A percentile compares a stretch with the other conserved stretches of the same genome.
These are phyloP conservation scores for Populus tremula DNA, from an alignment of 345 rosid genomes.

Conservation along the genomic window DNA sequence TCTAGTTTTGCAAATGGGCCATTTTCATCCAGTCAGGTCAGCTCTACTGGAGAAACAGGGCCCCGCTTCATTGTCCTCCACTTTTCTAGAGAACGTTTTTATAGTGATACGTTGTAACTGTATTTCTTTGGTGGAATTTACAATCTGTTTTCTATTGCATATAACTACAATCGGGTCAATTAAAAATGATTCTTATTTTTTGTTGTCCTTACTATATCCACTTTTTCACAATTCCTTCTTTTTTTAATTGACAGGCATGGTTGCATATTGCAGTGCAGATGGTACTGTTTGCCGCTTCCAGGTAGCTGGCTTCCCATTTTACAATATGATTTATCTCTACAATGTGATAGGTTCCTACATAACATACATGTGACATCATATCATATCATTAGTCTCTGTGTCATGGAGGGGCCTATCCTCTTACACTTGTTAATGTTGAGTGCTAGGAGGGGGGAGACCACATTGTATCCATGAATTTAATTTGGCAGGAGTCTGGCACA, in stretches of 20 bases:
- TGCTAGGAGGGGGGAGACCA: not conserved
- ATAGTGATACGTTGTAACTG: not conserved
- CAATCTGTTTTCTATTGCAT: not conserved
- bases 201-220: not conserved
- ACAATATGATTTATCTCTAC: not conserved
- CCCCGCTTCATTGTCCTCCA: not conserved
- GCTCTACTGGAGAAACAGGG: not conserved
- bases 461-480: not conserved
- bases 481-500: not conserved
- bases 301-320: conserved; percentile 40
- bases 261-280: conserved; percentile 63
- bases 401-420: not conserved
- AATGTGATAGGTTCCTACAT: not conserved
- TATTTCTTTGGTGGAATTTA: not conserved
- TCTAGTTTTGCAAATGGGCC: not conserved
- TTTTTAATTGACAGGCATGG: conserved; percentile 27
- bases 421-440: too few species aligned
- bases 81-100: not conserved
- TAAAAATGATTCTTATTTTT: not conserved
- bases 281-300: conserved; percentile 63
- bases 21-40: not conserved
- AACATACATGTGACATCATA: not conserved
- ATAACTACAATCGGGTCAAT: not conserved
- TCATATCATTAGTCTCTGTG: not conserved
- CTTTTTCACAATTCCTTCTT: not conserved